Evolutionary conservation across 2,329 filamentous ascomycete genomes (phyloP).

Genomic region (Fusarium redolens): DNA sequence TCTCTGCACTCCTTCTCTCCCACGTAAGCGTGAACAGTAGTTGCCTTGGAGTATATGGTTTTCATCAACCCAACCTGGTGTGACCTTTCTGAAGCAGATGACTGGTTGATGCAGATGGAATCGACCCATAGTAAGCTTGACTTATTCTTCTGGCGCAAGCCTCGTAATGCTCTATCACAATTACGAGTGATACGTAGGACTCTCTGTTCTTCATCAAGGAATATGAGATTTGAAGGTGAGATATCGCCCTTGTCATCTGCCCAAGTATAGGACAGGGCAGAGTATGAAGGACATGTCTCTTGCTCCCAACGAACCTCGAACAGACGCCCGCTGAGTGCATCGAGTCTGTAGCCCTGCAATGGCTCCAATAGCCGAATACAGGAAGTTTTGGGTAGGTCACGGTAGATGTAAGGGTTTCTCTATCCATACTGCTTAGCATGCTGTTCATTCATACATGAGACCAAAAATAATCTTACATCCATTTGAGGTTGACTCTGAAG

Average conservation of each 20-base stretch:
- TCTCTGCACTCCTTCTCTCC: rapidly evolving
- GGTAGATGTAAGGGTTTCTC: neutral
- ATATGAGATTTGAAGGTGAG: neutral
- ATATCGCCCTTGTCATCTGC: rapidly evolving
- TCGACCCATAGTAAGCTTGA: neutral
- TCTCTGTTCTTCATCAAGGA: rapidly evolving
- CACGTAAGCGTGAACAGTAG: neutral
- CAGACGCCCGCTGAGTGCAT: neutral
- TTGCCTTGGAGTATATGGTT: neutral
- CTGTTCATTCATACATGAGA: rapidly evolving
- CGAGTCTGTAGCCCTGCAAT: rapidly evolving
- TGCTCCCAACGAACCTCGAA: neutral
- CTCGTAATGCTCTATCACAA: rapidly evolving
- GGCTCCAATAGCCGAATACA: neutral
- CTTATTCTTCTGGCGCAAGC: neutral
- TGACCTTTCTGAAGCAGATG: rapidly evolving
- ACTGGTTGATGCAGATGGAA: neutral
- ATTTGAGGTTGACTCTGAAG: rapidly evolving
- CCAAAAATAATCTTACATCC: rapidly evolving
- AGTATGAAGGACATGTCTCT: rapidly evolving
- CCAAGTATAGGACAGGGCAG: neutral
- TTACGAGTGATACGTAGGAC: neutral
- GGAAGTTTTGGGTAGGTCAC: rapidly evolving
- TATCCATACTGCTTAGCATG: rapidly evolving
- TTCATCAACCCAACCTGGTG: neutral